Conservation (phyloP, 495 filamentous ascomycete genomes). For the Aspergillus nidulans region DNA sequence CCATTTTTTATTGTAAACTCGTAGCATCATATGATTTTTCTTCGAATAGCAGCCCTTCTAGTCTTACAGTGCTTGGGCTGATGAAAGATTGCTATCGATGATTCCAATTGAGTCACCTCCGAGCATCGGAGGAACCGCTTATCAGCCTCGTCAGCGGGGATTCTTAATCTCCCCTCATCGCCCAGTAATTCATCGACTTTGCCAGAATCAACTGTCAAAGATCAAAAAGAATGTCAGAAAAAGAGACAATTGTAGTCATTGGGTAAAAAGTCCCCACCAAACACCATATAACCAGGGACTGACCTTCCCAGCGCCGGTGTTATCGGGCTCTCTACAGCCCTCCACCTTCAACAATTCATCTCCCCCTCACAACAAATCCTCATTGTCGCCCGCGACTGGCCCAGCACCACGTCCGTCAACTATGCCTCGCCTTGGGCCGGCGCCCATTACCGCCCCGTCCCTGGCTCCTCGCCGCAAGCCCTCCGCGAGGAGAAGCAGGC, state of each 20-base stretch:
- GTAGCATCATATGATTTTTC: not conserved
- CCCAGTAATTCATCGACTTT: not conserved
- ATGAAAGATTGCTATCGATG: not conserved
- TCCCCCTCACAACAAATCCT: constrained; percentile 37
- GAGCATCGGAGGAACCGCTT: not conserved
- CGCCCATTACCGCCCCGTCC: constrained; percentile 56
- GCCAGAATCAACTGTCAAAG: not conserved
- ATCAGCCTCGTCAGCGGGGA: constrained; percentile 1
- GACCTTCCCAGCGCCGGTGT: constrained; percentile 42
- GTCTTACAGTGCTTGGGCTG: not conserved
- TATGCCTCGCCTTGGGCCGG: constrained; percentile 65
- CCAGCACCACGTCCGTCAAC: constrained; percentile 49
- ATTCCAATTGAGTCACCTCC: constrained; percentile 1
- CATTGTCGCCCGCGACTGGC: constrained; percentile 55
- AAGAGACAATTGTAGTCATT: constrained; percentile 42
- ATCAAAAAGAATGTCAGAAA: constrained; percentile 15
- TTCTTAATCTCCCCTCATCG: not conserved
- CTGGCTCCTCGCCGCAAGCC: constrained; percentile 37
- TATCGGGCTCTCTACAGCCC: constrained; percentile 51
- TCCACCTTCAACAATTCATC: constrained; percentile 43
- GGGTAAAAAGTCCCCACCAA: constrained; percentile 26
- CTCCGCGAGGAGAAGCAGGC: constrained; percentile 47
- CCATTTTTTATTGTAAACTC: not conserved
- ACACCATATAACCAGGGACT: not conserved
- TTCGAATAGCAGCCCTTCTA: too few species aligned